Percentiles rank a stretch among this genome's conserved stretches.
These are phyloP conservation scores for Gracilariopsis chorda DNA, from an alignment of 23 red algal species.

Conservation along the genomic window DNA sequence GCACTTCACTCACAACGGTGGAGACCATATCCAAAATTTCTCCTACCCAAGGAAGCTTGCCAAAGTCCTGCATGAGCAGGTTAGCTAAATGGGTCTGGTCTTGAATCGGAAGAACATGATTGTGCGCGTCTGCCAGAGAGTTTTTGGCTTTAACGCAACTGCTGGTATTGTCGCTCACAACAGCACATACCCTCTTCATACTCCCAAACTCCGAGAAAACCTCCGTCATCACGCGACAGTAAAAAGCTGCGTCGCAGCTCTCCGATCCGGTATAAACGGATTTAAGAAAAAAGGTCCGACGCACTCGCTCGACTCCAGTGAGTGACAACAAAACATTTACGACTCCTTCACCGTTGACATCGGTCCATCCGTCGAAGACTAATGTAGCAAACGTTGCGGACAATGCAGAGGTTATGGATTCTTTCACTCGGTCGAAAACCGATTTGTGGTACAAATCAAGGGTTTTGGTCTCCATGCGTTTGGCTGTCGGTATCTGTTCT, in stretches of 20 bases:
- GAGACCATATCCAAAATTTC: neutral
- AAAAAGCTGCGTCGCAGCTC: neutral
- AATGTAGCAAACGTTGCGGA: neutral
- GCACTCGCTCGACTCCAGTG: neutral
- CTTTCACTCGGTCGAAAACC: neutral
- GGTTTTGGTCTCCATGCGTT: neutral
- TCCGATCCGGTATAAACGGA: neutral
- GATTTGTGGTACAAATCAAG: neutral
- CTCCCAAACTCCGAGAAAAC: neutral
- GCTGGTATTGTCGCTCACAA: neutral
- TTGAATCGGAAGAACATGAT: neutral
- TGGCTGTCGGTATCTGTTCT: neutral
- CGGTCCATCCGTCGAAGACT: neutral
- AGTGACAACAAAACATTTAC: neutral
- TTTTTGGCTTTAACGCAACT: neutral
- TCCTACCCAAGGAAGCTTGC: neutral
- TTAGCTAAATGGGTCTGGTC: neutral
- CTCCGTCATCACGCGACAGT: neutral
- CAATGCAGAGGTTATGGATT: neutral
- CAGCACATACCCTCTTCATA: neutral
- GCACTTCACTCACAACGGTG: neutral
- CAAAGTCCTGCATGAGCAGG: neutral
- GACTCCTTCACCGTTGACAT: neutral
- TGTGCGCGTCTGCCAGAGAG: neutral
- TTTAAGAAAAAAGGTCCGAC: neutral